phyloP scores from a whole-genome alignment of 441 rosid genomes.

The Pelargonium fulgidum region DNA sequence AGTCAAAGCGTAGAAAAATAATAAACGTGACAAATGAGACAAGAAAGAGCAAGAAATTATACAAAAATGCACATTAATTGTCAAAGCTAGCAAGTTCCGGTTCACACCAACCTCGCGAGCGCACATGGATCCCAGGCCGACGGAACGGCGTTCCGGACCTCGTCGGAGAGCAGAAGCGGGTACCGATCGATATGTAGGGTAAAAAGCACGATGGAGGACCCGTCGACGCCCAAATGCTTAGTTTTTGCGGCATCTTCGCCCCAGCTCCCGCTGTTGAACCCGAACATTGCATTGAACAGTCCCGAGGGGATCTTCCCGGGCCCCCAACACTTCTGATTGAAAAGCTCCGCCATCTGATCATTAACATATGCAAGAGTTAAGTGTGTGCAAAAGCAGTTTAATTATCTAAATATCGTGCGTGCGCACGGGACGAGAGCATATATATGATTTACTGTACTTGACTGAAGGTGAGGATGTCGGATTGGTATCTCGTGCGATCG shows the following conservation, averaged over 20 bases:
- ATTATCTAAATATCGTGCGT: no score
- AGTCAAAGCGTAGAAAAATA: background rate
- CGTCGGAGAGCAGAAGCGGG: conserved; percentile 57
- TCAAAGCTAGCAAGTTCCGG: background rate
- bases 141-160: conserved; percentile 62
- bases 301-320: conserved; percentile 85
- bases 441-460: conserved; percentile 34
- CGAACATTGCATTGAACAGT: conserved; percentile 63
- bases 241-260: conserved; percentile 61
- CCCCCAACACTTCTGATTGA: conserved; percentile 51
- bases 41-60: background rate
- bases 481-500: conserved; percentile 60
- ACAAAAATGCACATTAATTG: background rate
- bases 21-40: background rate
- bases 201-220: conserved; percentile 47
- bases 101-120: conserved; percentile 52
- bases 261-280: conserved; percentile 62
- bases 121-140: conserved; percentile 70
- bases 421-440: no score
- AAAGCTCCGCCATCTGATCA: conserved; percentile 73
- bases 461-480: conserved; percentile 72
- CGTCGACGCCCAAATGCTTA: conserved; percentile 63
- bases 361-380: no score
- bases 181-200: conserved; percentile 56
- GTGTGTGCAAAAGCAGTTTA: no score